phyloP scores from a whole-genome alignment of 2,329 filamentous ascomycete genomes.

The Biscogniauxia mediterranea region DNA sequence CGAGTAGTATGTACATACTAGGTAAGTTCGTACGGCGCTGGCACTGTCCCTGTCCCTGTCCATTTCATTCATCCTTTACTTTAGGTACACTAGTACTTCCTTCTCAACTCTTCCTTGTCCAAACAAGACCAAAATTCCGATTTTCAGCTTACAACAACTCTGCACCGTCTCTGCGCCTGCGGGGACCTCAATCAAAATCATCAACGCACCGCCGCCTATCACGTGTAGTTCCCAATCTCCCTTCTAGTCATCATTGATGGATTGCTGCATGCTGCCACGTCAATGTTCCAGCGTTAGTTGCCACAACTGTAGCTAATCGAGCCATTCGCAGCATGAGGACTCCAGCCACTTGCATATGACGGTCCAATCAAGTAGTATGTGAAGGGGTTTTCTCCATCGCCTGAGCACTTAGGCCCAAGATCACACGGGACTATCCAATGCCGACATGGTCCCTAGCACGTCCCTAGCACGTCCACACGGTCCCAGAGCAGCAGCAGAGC shows the following conservation, averaged over 20 bases:
- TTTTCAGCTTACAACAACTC: background rate
- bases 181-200: background rate
- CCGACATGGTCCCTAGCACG: background rate
- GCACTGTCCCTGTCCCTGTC: too few species aligned
- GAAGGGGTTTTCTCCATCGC: background rate
- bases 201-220: background rate
- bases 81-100: background rate
- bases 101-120: background rate
- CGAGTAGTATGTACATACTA: too few species aligned
- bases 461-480: background rate
- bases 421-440: background rate
- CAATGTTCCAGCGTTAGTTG: conserved; percentile 1
- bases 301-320: background rate
- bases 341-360: background rate
- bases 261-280: conserved; percentile 1
- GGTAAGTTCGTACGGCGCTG: too few species aligned
- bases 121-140: background rate
- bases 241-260: background rate
- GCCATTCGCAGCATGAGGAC: background rate
- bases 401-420: background rate
- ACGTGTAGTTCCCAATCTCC: background rate
- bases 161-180: background rate
- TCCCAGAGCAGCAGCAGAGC: background rate
- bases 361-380: background rate
- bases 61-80: too few species aligned